These are phyloP conservation scores for Peronospora destructor DNA, from an alignment of 352 stramenopile genomes.

Conservation along the genomic window DNA sequence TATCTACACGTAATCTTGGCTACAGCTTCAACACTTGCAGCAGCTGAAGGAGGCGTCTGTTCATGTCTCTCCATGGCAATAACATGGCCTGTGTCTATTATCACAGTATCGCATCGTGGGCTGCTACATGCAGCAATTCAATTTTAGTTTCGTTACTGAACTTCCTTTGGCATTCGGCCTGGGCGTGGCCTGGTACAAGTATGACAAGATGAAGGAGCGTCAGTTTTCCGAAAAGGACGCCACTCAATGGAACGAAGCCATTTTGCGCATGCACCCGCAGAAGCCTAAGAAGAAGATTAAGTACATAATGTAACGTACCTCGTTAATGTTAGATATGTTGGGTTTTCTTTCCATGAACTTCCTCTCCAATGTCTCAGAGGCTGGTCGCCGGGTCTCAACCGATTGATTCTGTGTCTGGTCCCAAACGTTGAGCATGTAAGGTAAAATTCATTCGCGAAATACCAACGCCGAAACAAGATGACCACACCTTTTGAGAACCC, in stretches of 20 bases:
- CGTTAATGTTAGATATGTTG: too few species aligned
- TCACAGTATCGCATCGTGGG: too few species aligned
- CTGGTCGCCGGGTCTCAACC: not conserved
- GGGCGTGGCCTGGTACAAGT: constrained; percentile 42
- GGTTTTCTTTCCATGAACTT: too few species aligned
- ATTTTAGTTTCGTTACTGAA: too few species aligned
- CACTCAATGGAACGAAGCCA: constrained; percentile 48
- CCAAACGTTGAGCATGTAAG: not conserved
- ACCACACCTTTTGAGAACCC: constrained; percentile 28
- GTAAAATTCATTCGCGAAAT: constrained; percentile 7
- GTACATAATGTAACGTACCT: not conserved
- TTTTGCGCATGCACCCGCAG: constrained; percentile 39
- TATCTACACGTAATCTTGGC: too few species aligned
- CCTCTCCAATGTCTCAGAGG: too few species aligned
- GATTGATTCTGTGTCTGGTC: not conserved
- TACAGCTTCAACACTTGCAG: too few species aligned
- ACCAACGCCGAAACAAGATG: constrained; percentile 7
- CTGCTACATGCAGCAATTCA: too few species aligned
- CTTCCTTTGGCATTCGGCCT: constrained; percentile 37
- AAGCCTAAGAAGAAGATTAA: constrained; percentile 23
- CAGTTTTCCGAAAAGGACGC: constrained; percentile 44
- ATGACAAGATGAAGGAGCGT: constrained; percentile 51
- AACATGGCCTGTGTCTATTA: too few species aligned
- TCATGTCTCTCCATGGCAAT: too few species aligned
- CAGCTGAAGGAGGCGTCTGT: too few species aligned